Evolutionary conservation across 2,329 filamentous ascomycete species (phyloP).

Genomic region (Paracorniculantispora psalliotae): DNA sequence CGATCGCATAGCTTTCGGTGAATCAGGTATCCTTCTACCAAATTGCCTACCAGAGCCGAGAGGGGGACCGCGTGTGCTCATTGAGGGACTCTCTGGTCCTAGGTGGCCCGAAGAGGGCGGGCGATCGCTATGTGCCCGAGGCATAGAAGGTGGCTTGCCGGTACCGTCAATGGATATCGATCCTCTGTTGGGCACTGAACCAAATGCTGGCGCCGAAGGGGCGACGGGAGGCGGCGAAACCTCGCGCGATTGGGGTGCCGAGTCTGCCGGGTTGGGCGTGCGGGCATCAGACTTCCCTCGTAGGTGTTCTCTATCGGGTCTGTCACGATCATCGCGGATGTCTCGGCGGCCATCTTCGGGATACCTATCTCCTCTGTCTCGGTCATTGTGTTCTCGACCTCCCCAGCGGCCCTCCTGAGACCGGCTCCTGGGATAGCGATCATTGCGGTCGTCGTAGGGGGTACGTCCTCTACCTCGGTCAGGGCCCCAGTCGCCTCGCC

Average conservation of each 20-base stretch:
- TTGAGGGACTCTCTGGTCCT: conserved; percentile 41
- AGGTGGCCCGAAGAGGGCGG: conserved; percentile 14
- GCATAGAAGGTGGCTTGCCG: conserved; percentile 46
- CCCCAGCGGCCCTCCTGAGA: conserved; percentile 61
- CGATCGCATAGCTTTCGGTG: conserved; percentile 46
- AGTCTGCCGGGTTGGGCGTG: conserved; percentile 43
- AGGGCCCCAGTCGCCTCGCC: conserved; percentile 35
- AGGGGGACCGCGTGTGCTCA: conserved; percentile 21
- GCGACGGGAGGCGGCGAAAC: conserved; percentile 54
- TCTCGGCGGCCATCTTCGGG: conserved; percentile 40
- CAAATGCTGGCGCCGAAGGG: conserved; percentile 54
- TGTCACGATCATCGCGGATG: conserved; percentile 44
- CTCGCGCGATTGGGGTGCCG: conserved; percentile 42
- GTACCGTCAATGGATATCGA: conserved; percentile 28
- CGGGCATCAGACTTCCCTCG: conserved; percentile 48
- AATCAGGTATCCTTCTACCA: conserved; percentile 47
- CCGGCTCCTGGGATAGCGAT: conserved; percentile 60
- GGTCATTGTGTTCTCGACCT: conserved; percentile 52
- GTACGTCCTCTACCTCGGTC: conserved; percentile 51
- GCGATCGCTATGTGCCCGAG: conserved; percentile 19
- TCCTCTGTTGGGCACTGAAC: conserved; percentile 47
- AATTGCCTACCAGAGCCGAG: conserved; percentile 1
- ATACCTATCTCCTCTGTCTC: conserved; percentile 42
- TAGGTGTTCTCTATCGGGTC: conserved; percentile 40
- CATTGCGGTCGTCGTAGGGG: conserved; percentile 54